These are phyloP conservation scores for Phytomonas sp. DNA, from an alignment of 208 protist species.

Conservation along the genomic window DNA sequence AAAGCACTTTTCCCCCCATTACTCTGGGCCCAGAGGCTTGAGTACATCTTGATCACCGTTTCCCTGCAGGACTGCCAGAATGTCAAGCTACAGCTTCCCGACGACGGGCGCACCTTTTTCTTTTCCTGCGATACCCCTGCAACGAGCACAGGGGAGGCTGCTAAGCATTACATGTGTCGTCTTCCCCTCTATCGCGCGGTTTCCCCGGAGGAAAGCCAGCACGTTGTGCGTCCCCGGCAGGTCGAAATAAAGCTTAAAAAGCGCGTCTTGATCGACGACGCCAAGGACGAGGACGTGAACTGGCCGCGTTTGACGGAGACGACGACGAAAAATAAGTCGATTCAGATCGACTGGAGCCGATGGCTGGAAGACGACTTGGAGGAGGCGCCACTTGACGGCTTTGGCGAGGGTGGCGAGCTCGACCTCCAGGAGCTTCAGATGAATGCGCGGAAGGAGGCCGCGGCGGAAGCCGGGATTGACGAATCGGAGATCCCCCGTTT, in stretches of 20 bases:
- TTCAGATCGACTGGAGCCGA: conserved; percentile 79
- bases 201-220: conserved; percentile 62
- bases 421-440: not conserved
- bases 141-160: not conserved
- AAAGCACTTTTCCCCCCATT: conserved; percentile 47
- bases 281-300: conserved; percentile 28
- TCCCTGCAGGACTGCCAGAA: conserved; percentile 64
- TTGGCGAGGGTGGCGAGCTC: conserved; percentile 14
- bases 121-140: conserved; percentile 25
- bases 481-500: not conserved
- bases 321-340: conserved; percentile 50
- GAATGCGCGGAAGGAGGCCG: not conserved
- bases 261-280: conserved; percentile 13
- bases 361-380: conserved; percentile 80
- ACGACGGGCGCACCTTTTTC: conserved; percentile 36
- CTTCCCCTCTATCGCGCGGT: conserved; percentile 57
- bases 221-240: conserved; percentile 62
- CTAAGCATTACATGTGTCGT: conserved; percentile 34
- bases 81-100: conserved; percentile 48
- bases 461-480: not conserved
- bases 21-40: conserved; percentile 76
- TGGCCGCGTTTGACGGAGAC: conserved; percentile 75
- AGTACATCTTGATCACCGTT: conserved; percentile 73
- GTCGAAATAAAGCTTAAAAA: conserved; percentile 79
- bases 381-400: conserved; percentile 18